Evolutionary conservation across 129 eudicot species (phyloP), one percentile per base, ranked within the genome.

Genomic region (Pittosporum tobira): DNA sequence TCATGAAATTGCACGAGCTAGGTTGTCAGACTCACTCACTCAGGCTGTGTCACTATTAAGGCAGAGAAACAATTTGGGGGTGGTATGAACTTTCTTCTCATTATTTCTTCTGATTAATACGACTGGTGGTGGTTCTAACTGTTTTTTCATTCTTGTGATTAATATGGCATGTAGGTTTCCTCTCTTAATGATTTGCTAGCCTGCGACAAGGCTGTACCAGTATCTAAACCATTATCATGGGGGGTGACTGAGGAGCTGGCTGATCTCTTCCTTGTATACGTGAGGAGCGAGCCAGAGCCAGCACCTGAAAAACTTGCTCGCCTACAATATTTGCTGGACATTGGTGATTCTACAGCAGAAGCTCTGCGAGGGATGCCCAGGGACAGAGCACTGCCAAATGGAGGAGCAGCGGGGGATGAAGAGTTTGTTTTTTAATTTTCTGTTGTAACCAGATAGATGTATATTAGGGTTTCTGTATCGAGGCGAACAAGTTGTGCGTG

Each of bases 151-250:
- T 65, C 40, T 52, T 52, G 4, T 38, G n/a, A n/a, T n/a, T n/a
- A n/a, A n/a, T n/a, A n/a, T n/a, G n/a, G 6, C 11, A 47, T 74
- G 73, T 60, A 93, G 99, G 87, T 87, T 62, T 84, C 88, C 51
- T 83, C 96, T 14, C 77, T 93, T 48, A 84, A 93, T 22, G 86
- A 93, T 65, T 62, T 93, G 71, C 66, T 93, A 73, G 96, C 99
- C 6, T 93, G 96, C 49, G 99, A 93, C 74, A 87, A 93, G 77
- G 99, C 99, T 48, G 94, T 87, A 43, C 81, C 85, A n/a, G n/a
- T n/a, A 6, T 68, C 96, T 13, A 71, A 77, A 20, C 94, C 99
- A 16, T 38, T 87, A 51, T 84, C 99, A 21, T 93, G 99, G 99
- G 96, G 87, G 66, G 80, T 70, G 60, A 80, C 84, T 0, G 94